Evolutionary conservation across 345 rosid species (phyloP).

Genomic region (Bruguiera sexangula): DNA sequence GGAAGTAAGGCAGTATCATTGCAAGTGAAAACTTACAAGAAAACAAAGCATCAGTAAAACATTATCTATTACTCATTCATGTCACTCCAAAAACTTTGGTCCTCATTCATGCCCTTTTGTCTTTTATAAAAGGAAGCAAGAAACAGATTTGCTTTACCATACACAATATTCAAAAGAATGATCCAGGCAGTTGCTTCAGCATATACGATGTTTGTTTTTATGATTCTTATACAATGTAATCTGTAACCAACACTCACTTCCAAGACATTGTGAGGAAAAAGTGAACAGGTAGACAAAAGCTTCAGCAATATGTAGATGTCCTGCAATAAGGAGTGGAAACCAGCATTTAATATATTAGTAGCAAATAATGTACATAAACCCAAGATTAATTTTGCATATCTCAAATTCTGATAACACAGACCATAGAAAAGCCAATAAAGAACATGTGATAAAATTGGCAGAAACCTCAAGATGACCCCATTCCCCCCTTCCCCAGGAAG

Average conservation of each 20-base stretch:
- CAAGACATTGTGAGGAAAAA: constrained; percentile 99
- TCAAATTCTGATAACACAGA: no score
- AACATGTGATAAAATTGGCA: no score
- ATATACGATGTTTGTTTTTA: constrained; percentile 1
- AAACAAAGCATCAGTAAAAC: background rate
- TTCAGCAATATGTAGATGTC: constrained; percentile 95
- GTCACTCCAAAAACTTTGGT: background rate
- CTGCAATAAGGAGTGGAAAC: constrained; percentile 40
- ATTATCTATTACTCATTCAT: background rate
- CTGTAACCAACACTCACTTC: constrained; percentile 63
- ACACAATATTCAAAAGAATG: background rate
- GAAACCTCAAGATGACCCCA: no score
- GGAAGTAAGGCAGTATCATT: constrained; percentile 46
- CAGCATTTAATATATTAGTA: constrained; percentile 3
- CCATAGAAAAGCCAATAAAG: no score
- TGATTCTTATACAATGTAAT: background rate
- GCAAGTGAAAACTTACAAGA: constrained; percentile 7
- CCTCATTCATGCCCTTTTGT: background rate
- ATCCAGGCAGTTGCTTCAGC: background rate
- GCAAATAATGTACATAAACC: background rate
- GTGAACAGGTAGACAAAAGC: constrained; percentile 93
- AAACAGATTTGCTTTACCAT: background rate
- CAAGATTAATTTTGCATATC: background rate
- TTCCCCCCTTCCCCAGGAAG: no score
- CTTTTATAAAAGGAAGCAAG: no score